phyloP scores from a whole-genome alignment of 148 eudicot genomes.

The Diospyros lotus region DNA sequence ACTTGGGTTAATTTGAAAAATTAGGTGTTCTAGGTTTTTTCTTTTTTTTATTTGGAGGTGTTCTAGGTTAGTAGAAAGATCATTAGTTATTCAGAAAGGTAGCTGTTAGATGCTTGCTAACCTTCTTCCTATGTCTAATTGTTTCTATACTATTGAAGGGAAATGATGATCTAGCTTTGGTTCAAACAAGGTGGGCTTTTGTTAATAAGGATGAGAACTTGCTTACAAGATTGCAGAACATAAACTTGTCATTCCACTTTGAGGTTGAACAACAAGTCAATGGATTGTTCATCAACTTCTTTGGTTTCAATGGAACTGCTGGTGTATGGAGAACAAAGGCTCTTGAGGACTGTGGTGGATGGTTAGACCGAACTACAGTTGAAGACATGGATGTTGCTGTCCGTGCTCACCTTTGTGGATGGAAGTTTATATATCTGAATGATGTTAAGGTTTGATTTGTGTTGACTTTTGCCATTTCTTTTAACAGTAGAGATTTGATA shows the following conservation, averaged over 20 bases:
- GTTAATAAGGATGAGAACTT: constrained; percentile 91
- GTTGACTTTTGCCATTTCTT: not conserved
- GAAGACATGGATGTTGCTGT: constrained; percentile 99
- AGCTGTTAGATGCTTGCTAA: not conserved
- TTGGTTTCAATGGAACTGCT: constrained; percentile 99
- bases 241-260: constrained; percentile 87
- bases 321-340: constrained; percentile 99
- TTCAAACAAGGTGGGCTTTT: constrained; percentile 94
- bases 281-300: constrained; percentile 84
- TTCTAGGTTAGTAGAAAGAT: not conserved
- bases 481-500: not conserved
- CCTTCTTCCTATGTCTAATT: constrained; percentile 3
- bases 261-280: constrained; percentile 99
- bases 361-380: constrained; percentile 94
- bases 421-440: constrained; percentile 88
- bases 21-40: too few species aligned
- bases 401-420: constrained; percentile 95
- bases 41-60: not conserved
- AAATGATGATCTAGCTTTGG: constrained; percentile 76
- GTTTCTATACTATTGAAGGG: constrained; percentile 43
- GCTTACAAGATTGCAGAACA: constrained; percentile 90
- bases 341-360: constrained; percentile 93
- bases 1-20: constrained; percentile 1
- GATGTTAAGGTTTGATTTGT: constrained; percentile 73
- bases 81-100: not conserved